Conservation (phyloP, 2,329 filamentous ascomycete species). For the Nemania bipapillata region DNA sequence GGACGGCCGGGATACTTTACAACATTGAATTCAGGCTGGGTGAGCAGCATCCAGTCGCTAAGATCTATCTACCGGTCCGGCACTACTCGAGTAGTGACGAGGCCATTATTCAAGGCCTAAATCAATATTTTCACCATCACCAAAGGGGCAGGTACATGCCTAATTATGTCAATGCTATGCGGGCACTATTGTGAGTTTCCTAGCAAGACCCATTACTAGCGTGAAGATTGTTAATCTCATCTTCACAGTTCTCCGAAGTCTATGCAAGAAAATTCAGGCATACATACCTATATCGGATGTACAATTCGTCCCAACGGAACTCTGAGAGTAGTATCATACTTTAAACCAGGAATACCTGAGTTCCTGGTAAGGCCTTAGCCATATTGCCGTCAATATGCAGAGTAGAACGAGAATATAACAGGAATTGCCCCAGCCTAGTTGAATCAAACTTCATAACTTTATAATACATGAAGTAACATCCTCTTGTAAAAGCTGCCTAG, state of each 20-base stretch:
- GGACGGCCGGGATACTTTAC: conserved; percentile 27
- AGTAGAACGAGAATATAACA: neutral
- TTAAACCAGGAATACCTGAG: conserved; percentile 24
- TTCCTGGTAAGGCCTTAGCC: neutral
- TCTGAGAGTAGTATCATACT: conserved; percentile 30
- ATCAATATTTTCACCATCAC: conserved; percentile 22
- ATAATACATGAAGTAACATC: too few relatives aligned
- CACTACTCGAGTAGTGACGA: conserved; percentile 29
- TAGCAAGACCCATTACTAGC: neutral
- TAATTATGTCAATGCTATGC: conserved; percentile 24
- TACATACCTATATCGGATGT: conserved; percentile 29
- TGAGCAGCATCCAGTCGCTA: conserved; percentile 1
- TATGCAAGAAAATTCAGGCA: conserved; percentile 17
- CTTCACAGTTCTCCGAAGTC: conserved; percentile 9
- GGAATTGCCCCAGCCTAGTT: neutral
- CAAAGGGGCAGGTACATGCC: conserved; percentile 25
- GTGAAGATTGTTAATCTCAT: neutral
- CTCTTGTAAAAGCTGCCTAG: too few relatives aligned
- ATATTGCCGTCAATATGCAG: neutral
- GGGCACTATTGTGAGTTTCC: conserved; percentile 18
- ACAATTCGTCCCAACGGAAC: conserved; percentile 26
- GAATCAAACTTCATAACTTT: neutral
- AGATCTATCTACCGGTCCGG: conserved; percentile 29
- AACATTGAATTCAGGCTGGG: conserved; percentile 26
- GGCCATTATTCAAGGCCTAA: conserved; percentile 16